phyloP scores from a whole-genome alignment of 2,329 filamentous ascomycete species.

The Penicillium concentricum region DNA sequence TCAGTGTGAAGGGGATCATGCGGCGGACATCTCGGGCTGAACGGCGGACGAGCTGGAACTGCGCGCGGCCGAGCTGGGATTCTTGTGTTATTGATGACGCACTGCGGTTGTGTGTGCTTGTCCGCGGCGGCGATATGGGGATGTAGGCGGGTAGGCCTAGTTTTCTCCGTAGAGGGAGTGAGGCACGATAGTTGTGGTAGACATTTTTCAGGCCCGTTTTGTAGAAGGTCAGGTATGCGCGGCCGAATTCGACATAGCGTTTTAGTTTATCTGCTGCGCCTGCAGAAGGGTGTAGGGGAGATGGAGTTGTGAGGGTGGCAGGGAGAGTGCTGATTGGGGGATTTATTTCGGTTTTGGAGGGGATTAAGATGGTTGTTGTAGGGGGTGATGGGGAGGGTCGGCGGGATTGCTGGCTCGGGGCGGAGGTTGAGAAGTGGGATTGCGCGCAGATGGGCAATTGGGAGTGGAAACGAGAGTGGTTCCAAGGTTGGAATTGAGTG shows the following conservation, averaged over 20 bases:
- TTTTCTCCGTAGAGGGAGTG: constrained; percentile 33
- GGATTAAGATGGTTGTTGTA: constrained; percentile 7
- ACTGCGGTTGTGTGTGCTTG: constrained; percentile 9
- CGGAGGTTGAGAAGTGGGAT: constrained; percentile 20
- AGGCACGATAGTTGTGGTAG: constrained; percentile 59
- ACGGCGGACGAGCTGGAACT: constrained; percentile 69
- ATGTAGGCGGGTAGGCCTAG: constrained; percentile 34
- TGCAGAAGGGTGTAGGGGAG: constrained; percentile 46
- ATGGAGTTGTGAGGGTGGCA: constrained; percentile 64
- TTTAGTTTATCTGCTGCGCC: constrained; percentile 38
- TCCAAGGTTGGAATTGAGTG: background rate
- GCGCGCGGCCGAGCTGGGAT: constrained; percentile 56
- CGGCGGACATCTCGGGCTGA: constrained; percentile 71
- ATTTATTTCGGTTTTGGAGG: constrained; percentile 54
- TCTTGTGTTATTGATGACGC: background rate
- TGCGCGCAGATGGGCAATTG: background rate
- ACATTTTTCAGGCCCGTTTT: constrained; percentile 78
- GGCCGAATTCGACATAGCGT: constrained; percentile 56
- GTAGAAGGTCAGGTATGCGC: constrained; percentile 81
- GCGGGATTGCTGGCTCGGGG: constrained; percentile 8
- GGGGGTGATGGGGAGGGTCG: constrained; percentile 10
- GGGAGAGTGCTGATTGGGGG: constrained; percentile 72
- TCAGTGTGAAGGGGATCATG: constrained; percentile 72
- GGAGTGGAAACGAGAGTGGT: background rate
- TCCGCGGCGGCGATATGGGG: constrained; percentile 32